Evolutionary conservation across 1,139 yeast species (phyloP).

Genomic region (Kurtzmaniella quercitrusa): DNA sequence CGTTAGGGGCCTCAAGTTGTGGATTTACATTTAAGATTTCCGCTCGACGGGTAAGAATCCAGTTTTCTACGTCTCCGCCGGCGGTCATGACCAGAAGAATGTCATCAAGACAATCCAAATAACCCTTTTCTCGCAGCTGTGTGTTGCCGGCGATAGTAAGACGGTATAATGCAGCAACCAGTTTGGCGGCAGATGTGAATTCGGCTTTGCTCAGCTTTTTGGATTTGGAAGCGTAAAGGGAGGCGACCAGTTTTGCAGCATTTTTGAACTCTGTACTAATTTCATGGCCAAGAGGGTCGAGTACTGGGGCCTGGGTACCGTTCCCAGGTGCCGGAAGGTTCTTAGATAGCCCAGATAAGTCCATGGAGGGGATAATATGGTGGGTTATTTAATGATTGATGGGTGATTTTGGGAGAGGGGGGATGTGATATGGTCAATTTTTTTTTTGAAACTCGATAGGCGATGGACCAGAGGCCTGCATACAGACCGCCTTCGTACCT

Average conservation of each 20-base stretch:
- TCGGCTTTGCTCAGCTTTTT: constrained; percentile 31
- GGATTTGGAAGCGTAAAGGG: constrained; percentile 28
- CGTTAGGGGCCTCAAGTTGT: constrained; percentile 1
- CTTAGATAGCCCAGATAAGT: constrained; percentile 50
- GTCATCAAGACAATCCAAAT: constrained; percentile 54
- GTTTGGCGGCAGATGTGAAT: constrained; percentile 60
- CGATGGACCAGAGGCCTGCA: background rate
- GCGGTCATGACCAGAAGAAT: constrained; percentile 41
- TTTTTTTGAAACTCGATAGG: too few species aligned
- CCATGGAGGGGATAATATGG: constrained; percentile 34
- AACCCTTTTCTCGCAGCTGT: constrained; percentile 47
- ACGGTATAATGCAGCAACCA: constrained; percentile 60
- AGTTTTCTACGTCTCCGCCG: constrained; percentile 48
- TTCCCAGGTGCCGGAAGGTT: constrained; percentile 48
- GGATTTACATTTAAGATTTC: constrained; percentile 33
- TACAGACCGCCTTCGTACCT: background rate
- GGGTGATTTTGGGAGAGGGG: background rate
- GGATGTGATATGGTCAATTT: too few species aligned
- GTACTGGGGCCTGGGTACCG: constrained; percentile 35
- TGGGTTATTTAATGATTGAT: background rate
- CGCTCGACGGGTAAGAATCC: constrained; percentile 48
- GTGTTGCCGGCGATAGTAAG: constrained; percentile 44
- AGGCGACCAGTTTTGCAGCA: constrained; percentile 44
- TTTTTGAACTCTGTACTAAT: constrained; percentile 38
- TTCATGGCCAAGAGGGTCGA: constrained; percentile 29